phyloP scores from a whole-genome alignment of 257 asterid species.

The Scutellaria minor region DNA sequence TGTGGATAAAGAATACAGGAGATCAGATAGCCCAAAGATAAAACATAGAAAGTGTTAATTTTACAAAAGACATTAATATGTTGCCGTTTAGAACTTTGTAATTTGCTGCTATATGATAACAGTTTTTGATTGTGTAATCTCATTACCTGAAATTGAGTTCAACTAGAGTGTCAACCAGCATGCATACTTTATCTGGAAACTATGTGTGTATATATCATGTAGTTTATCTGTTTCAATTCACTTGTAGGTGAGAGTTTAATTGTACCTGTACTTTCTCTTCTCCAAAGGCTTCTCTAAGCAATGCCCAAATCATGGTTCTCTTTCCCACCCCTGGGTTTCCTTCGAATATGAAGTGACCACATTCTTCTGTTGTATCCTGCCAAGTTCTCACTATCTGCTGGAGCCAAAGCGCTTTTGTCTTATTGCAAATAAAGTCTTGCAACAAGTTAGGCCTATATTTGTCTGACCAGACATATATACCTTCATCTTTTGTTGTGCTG shows the following conservation, averaged over 20 bases:
- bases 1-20: constrained; percentile 34
- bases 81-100: background rate
- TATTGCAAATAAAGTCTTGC: constrained; percentile 70
- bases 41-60: background rate
- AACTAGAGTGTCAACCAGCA: constrained; percentile 15
- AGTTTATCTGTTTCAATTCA: constrained; percentile 5
- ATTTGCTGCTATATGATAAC: background rate
- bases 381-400: constrained; percentile 45
- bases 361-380: constrained; percentile 38
- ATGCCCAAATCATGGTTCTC: constrained; percentile 84
- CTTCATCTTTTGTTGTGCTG: constrained; percentile 30
- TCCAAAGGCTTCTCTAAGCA: constrained; percentile 68
- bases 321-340: constrained; percentile 88
- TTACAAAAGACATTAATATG: constrained; percentile 11
- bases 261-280: constrained; percentile 64
- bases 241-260: background rate
- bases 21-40: constrained; percentile 16
- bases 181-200: constrained; percentile 10
- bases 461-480: constrained; percentile 60
- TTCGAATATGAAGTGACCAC: constrained; percentile 71
- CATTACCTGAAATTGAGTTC: constrained; percentile 19
- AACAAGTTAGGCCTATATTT: constrained; percentile 60
- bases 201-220: background rate
- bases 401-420: constrained; percentile 57
- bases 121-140: constrained; percentile 2